phyloP scores from a whole-genome alignment of 441 rosid species.

The Theobroma grandiflorum region DNA sequence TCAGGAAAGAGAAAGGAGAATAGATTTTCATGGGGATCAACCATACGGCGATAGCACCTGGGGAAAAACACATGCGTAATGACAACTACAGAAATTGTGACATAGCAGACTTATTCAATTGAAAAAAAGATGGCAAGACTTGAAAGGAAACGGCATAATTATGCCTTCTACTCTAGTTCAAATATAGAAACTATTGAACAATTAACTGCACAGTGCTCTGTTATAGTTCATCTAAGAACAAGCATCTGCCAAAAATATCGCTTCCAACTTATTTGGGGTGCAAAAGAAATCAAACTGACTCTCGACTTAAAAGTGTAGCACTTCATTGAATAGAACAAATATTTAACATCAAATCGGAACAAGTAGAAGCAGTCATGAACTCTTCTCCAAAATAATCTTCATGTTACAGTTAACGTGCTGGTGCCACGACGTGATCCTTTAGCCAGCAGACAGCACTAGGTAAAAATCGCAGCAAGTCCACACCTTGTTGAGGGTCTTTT shows the following conservation, averaged over 20 bases:
- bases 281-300: conserved; percentile 16
- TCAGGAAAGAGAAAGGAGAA: neutral
- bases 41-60: neutral
- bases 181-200: conserved; percentile 7
- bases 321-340: conserved; percentile 17
- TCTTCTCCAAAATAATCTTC: conserved; percentile 16
- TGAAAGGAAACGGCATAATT: neutral
- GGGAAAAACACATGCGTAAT: neutral
- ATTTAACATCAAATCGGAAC: conserved; percentile 18
- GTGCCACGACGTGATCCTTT: conserved; percentile 8
- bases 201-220: neutral
- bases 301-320: neutral
- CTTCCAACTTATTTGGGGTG: neutral
- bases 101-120: neutral
- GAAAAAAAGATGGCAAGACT: neutral
- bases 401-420: neutral
- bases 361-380: conserved; percentile 20
- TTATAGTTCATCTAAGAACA: neutral
- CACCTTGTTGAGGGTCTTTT: conserved; percentile 13
- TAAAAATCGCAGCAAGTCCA: neutral
- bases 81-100: neutral
- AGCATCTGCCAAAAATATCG: conserved; percentile 4
- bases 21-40: neutral
- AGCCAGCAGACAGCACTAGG: neutral
- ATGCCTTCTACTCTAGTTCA: neutral